phyloP scores from a whole-genome alignment of 345 rosid genomes.

The Sapria himalayana region DNA sequence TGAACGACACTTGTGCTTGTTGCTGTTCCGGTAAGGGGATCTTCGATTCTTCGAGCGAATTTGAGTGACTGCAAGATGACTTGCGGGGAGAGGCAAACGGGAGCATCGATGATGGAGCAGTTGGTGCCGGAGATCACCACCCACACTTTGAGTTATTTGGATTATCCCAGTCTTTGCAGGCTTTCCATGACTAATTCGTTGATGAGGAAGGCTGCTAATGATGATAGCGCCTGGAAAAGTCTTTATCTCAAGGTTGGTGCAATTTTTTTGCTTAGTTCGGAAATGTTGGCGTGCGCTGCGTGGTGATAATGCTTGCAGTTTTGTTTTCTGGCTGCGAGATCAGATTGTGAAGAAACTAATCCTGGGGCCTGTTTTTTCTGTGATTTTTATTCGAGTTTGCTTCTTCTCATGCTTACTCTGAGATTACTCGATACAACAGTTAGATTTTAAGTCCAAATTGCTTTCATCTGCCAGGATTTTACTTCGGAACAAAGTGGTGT shows the following conservation, averaged over 20 bases:
- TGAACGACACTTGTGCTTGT: too few species aligned
- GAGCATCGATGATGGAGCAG: conserved; percentile 98
- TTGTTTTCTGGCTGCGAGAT: too few species aligned
- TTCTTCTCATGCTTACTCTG: neutral
- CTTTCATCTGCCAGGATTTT: conserved; percentile 49
- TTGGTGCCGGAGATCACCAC: conserved; percentile 95
- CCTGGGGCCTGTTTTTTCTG: too few species aligned
- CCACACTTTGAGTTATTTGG: conserved; percentile 94
- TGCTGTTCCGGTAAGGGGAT: too few species aligned
- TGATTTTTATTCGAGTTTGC: neutral
- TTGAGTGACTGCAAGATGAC: too few species aligned
- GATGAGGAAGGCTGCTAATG: conserved; percentile 98
- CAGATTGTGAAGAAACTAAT: too few species aligned
- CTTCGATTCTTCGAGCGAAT: too few species aligned
- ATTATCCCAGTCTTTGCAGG: conserved; percentile 81
- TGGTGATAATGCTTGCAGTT: too few species aligned
- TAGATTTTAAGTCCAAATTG: too few species aligned
- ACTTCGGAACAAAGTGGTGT: conserved; percentile 72
- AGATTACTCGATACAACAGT: too few species aligned
- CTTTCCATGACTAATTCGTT: conserved; percentile 92
- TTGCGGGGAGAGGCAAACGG: conserved; percentile 36
- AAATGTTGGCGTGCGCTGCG: too few species aligned
- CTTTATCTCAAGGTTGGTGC: conserved; percentile 69
- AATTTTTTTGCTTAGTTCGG: neutral
- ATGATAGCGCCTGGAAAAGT: conserved; percentile 96